Evolutionary conservation across 2,329 filamentous ascomycete genomes (phyloP), one percentile per base, ranked within the genome.

Genomic region (Talaromyces islandicus): DNA sequence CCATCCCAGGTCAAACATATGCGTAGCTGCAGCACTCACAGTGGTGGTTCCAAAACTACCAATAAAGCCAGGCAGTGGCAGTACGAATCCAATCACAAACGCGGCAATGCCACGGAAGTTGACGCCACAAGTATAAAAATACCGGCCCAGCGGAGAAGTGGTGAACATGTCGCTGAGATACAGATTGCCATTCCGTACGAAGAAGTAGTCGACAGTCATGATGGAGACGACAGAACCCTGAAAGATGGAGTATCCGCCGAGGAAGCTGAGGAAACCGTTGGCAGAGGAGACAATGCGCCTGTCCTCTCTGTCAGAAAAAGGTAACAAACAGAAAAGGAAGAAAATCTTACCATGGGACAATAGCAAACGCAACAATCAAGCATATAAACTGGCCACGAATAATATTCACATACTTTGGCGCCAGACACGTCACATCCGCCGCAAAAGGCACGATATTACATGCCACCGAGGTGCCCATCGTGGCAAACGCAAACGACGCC

Each of bases 181-280:
- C 5, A 75, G 57, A 57, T 74, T 74, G 12, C 73, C 72, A 10
- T 60, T 69, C 27, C 71, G 66, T 0, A 71, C 66, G 50, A 73
- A 38, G 52, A 67, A 67, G 61, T 75, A 77, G 61, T 77, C 75
- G 24, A 71, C 66, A 7, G 75, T 65, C 62, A 75, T 74, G 12
- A 70, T 69, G n/a, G 58, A 58, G 43, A 61, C 62, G 21, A 64
- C 57, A 46, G 62, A 57, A 25, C 54, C 64, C 41, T 68, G 66
- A 60, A 69, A 69, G 51, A 68, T 64, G 30, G 60, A 64, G 59
- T 68, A 69, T 30, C 66, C 62, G 38, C 58, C 59, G 12, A 68
- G 56, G 52, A 67, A 68, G 50, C 60, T 63, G 57, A 67, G 58
- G 60, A 68, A 69, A 12, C 65, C 63, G 53, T 65, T 66, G 43